Percentiles rank a stretch among this genome's conserved stretches.
Evolutionary conservation across 352 stramenopile species (phyloP).

Genomic region (Globisporangium lucens): DNA sequence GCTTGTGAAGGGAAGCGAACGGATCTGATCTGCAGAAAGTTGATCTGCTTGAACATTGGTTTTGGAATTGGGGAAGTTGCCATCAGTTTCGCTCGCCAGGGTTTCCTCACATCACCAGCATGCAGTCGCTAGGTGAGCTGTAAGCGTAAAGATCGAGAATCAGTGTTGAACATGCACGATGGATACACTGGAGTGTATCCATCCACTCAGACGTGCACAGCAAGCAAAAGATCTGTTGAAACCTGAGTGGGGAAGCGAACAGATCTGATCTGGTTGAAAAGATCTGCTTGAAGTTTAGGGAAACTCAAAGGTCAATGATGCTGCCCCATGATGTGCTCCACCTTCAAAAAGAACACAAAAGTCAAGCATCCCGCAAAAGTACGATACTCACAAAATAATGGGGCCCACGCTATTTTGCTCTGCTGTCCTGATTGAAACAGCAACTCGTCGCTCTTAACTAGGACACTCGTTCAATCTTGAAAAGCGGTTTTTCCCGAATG

Average conservation of each 20-base stretch:
- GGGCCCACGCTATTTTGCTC: not conserved
- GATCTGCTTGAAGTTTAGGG: not conserved
- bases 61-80: not conserved
- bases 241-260: not conserved
- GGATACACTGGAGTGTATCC: not conserved
- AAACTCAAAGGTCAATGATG: not conserved
- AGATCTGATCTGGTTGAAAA: not conserved
- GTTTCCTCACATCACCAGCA: not conserved
- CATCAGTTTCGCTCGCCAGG: not conserved
- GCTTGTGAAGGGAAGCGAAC: not conserved
- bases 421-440: not conserved
- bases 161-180: not conserved
- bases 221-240: not conserved
- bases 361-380: not conserved
- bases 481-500: constrained; percentile 3
- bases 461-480: not conserved
- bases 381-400: not conserved
- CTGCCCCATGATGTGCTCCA: not conserved
- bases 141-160: not conserved
- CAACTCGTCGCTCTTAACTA: not conserved
- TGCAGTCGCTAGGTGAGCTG: not conserved
- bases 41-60: not conserved
- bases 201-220: not conserved
- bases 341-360: not conserved
- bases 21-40: not conserved